A percentile compares a stretch with the other conserved stretches of the same genome.
These are phyloP conservation scores for Tetrastigma voinierianum DNA, from an alignment of 164 flowering plant species.

Conservation along the genomic window DNA sequence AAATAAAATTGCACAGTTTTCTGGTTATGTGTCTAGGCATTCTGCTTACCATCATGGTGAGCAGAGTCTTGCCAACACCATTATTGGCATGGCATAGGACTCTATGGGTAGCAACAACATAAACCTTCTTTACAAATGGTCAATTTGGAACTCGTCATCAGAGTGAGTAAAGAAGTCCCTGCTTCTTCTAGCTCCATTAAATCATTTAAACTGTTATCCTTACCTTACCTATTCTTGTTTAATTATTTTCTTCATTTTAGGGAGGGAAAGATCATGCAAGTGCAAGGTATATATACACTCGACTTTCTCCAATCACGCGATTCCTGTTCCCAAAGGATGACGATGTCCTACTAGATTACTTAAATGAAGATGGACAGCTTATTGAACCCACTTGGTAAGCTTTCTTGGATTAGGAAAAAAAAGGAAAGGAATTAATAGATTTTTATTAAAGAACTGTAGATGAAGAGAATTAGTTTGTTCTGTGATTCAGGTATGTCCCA, in stretches of 20 bases:
- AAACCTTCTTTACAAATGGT: constrained; percentile 73
- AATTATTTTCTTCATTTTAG: constrained; percentile 32
- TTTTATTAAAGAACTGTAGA: neutral
- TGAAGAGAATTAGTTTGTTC: neutral
- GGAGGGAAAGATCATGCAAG: constrained; percentile 99
- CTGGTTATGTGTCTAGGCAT: constrained; percentile 87
- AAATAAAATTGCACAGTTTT: constrained; percentile 87
- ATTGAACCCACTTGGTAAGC: constrained; percentile 90
- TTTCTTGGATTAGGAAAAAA: too few relatives aligned
- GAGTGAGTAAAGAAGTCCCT: constrained; percentile 27
- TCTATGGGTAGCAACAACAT: constrained; percentile 93
- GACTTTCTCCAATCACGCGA: constrained; percentile 68
- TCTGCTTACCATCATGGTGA: constrained; percentile 99
- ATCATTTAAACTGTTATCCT: too few relatives aligned
- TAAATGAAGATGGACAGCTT: constrained; percentile 80
- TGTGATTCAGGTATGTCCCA: constrained; percentile 71
- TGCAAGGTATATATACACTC: constrained; percentile 76
- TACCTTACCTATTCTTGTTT: too few relatives aligned
- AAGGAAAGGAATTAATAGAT: neutral
- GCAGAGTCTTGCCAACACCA: constrained; percentile 79
- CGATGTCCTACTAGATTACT: constrained; percentile 75
- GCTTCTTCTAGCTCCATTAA: too few relatives aligned
- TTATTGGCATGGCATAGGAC: constrained; percentile 93
- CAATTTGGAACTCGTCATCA: constrained; percentile 84
- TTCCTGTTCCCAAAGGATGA: constrained; percentile 85